Evolutionary conservation across 768 basidiomycete genomes (phyloP).

Genomic region (Exidia glandulosa): DNA sequence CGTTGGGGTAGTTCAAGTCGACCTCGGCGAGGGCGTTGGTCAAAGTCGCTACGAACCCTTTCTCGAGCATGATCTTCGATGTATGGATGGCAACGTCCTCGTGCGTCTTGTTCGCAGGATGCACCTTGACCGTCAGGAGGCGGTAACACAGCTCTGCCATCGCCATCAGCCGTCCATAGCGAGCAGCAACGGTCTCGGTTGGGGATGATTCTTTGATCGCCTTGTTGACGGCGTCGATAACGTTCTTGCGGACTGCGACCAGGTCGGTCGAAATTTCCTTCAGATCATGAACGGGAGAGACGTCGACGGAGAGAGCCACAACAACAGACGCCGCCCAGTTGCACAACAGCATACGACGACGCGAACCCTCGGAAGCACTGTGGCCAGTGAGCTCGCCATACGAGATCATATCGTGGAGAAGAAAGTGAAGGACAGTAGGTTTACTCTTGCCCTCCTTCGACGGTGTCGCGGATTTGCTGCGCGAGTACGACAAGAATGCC

Average conservation of each 20-base stretch:
- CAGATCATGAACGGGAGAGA: conserved; percentile 45
- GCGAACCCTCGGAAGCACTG: conserved; percentile 41
- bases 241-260: conserved; percentile 82
- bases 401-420: conserved; percentile 74
- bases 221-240: conserved; percentile 79
- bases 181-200: conserved; percentile 48
- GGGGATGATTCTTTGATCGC: conserved; percentile 69
- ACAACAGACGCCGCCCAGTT: conserved; percentile 86
- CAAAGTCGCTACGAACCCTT: conserved; percentile 83
- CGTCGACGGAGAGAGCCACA: conserved; percentile 89
- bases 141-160: conserved; percentile 82
- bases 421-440: conserved; percentile 60
- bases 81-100: conserved; percentile 80
- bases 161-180: conserved; percentile 82
- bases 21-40: conserved; percentile 84
- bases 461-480: conserved; percentile 51
- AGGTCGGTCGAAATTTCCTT: conserved; percentile 75
- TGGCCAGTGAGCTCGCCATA: conserved; percentile 62
- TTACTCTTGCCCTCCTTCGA: conserved; percentile 62
- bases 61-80: conserved; percentile 97
- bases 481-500: conserved; percentile 69
- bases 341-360: conserved; percentile 48
- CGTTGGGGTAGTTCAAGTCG: conserved; percentile 91
- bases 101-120: conserved; percentile 42
- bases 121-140: conserved; percentile 67